A percentile compares a stretch with the other conserved stretches of the same genome.
Evolutionary conservation across 2,329 filamentous ascomycete species (phyloP).

Genomic region (Hymenotorrendiella dingleyae): DNA sequence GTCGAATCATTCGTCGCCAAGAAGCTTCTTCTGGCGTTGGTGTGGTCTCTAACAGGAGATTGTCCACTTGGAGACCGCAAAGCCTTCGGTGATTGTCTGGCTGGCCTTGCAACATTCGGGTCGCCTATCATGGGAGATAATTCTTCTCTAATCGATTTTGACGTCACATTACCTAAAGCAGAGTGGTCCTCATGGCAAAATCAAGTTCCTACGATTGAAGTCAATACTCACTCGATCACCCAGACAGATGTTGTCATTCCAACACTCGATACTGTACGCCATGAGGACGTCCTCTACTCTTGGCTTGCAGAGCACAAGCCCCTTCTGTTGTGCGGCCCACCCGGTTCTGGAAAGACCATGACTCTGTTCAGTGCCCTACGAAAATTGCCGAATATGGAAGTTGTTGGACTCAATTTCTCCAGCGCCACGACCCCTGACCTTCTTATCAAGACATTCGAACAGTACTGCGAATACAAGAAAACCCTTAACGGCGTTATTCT

Average conservation of each 20-base stretch:
- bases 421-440: constrained; percentile 97
- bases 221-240: constrained; percentile 96
- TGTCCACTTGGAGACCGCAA: constrained; percentile 86
- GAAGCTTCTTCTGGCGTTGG: constrained; percentile 84
- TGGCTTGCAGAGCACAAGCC: constrained; percentile 99
- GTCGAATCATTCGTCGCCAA: constrained; percentile 86
- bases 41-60: constrained; percentile 95
- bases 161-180: constrained; percentile 78
- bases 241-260: constrained; percentile 99
- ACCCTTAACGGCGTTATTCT: constrained; percentile 93
- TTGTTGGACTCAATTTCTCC: constrained; percentile 98
- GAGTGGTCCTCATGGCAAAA: constrained; percentile 94
- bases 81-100: constrained; percentile 77
- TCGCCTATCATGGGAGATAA: constrained; percentile 72
- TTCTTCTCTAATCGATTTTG: constrained; percentile 90
- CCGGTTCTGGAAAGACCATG: constrained; percentile 99
- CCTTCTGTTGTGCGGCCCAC: constrained; percentile 89
- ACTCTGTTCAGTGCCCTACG: constrained; percentile 95
- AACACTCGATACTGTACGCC: constrained; percentile 91
- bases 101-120: constrained; percentile 77
- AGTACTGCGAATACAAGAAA: constrained; percentile 99
- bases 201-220: constrained; percentile 88
- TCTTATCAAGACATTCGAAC: constrained; percentile 97
- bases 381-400: constrained; percentile 97
- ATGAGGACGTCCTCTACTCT: constrained; percentile 98